phyloP scores from a whole-genome alignment of 2,329 filamentous ascomycete genomes.

The Dothistroma pini region DNA sequence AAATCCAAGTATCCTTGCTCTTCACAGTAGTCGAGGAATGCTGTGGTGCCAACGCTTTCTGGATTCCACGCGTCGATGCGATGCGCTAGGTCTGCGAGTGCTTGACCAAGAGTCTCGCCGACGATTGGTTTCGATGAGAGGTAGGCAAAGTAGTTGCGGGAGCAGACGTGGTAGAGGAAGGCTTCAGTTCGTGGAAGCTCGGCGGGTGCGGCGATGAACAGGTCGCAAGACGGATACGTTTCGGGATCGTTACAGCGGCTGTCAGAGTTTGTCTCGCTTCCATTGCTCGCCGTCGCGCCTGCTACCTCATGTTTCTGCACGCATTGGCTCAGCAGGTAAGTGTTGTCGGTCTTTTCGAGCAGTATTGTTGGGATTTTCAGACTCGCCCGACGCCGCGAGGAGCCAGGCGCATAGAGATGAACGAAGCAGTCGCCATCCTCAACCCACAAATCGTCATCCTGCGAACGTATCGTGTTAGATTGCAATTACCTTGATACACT shows the following conservation, averaged over 20 bases:
- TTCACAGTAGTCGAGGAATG: constrained; percentile 61
- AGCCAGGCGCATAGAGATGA: constrained; percentile 63
- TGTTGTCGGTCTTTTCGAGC: constrained; percentile 57
- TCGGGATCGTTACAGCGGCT: constrained; percentile 16
- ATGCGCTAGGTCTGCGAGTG: constrained; percentile 62
- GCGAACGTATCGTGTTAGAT: not conserved
- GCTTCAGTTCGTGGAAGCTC: constrained; percentile 52
- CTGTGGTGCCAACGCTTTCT: constrained; percentile 33
- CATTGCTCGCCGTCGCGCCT: constrained; percentile 10
- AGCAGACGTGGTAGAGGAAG: constrained; percentile 63
- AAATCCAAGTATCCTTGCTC: constrained; percentile 67
- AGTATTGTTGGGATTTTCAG: constrained; percentile 61
- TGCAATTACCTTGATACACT: not conserved
- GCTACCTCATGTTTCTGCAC: constrained; percentile 22
- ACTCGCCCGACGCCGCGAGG: constrained; percentile 62
- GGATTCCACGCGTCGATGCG: constrained; percentile 51
- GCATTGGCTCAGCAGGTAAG: constrained; percentile 54
- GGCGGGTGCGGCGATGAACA: constrained; percentile 67
- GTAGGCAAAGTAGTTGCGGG: constrained; percentile 73
- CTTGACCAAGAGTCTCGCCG: constrained; percentile 60
- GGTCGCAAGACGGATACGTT: constrained; percentile 41
- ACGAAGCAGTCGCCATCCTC: constrained; percentile 65
- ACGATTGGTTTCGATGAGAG: constrained; percentile 63
- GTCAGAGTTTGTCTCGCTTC: constrained; percentile 28
- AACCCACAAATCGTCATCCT: constrained; percentile 72